Conservation (phyloP, 83 land plant species). For the Picea mariana region DNA sequence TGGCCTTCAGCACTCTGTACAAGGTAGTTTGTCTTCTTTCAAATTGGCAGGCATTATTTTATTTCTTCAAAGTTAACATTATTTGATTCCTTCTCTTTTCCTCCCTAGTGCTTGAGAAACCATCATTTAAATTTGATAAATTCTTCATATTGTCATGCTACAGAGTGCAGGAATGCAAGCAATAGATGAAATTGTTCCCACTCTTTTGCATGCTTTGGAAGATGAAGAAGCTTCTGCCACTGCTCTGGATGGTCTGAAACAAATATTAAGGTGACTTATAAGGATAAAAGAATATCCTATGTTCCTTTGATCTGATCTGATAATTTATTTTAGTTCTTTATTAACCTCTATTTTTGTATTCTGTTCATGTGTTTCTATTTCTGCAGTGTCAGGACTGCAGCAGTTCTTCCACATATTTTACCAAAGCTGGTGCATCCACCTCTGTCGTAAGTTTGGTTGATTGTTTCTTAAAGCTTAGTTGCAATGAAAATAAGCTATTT, state of each 20-base stretch:
- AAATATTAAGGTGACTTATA: conserved; percentile 80
- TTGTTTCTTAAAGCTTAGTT: neutral
- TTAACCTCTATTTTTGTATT: neutral
- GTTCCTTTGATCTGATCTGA: neutral
- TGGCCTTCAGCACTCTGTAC: conserved; percentile 97
- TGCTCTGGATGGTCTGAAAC: conserved; percentile 98
- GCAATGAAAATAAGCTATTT: neutral
- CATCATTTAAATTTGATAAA: neutral
- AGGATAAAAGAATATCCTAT: neutral
- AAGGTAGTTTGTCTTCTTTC: conserved; percentile 57
- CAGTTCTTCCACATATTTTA: conserved; percentile 97
- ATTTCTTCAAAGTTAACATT: neutral
- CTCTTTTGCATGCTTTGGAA: conserved; percentile 91
- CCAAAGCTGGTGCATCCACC: conserved; percentile 97
- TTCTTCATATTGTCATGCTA: conserved; percentile 15
- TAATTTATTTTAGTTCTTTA: neutral
- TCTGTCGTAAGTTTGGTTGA: conserved; percentile 64
- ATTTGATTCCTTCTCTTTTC: neutral
- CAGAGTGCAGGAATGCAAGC: conserved; percentile 99
- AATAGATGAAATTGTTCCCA: conserved; percentile 99
- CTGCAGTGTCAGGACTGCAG: conserved; percentile 93
- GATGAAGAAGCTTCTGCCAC: conserved; percentile 88
- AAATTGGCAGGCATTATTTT: neutral
- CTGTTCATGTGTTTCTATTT: conserved; percentile 4
- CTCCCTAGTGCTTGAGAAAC: neutral